Conservation (phyloP, 176 grass and related monocot genomes). For the Tillandsia fasciculata region DNA sequence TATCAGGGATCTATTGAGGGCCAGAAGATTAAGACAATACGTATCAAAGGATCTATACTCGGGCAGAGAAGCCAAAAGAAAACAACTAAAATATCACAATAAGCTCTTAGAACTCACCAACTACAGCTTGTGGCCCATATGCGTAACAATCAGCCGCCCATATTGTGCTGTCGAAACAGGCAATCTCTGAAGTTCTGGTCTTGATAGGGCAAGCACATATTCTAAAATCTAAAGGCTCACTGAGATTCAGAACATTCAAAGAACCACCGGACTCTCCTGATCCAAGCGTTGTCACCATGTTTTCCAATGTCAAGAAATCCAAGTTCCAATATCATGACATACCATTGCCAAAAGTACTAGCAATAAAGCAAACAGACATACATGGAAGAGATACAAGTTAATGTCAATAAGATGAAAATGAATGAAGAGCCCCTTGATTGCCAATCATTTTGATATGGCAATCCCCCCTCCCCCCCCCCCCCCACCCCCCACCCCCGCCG, state of each 20-base stretch:
- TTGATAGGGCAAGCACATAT: background rate
- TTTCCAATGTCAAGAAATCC: slow-evolving; percentile 43
- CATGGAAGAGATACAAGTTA: background rate
- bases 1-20: no score
- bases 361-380: background rate
- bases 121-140: slow-evolving; percentile 33
- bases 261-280: slow-evolving; percentile 39
- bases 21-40: no score
- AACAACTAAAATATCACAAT: background rate
- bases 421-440: no score
- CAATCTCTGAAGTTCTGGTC: slow-evolving; percentile 20
- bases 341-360: background rate
- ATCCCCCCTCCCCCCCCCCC: no score
- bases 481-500: no score
- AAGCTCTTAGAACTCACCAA: slow-evolving; percentile 42
- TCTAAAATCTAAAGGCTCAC: slow-evolving; percentile 23
- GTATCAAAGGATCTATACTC: no score
- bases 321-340: slow-evolving; percentile 7
- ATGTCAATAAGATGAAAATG: no score
- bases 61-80: background rate
- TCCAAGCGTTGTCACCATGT: slow-evolving; percentile 65
- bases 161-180: slow-evolving; percentile 41
- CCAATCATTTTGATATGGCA: no score
- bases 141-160: slow-evolving; percentile 55
- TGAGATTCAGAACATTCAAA: slow-evolving; percentile 46